phyloP scores from a whole-genome alignment of 345 rosid genomes.

The Citrus medica region DNA sequence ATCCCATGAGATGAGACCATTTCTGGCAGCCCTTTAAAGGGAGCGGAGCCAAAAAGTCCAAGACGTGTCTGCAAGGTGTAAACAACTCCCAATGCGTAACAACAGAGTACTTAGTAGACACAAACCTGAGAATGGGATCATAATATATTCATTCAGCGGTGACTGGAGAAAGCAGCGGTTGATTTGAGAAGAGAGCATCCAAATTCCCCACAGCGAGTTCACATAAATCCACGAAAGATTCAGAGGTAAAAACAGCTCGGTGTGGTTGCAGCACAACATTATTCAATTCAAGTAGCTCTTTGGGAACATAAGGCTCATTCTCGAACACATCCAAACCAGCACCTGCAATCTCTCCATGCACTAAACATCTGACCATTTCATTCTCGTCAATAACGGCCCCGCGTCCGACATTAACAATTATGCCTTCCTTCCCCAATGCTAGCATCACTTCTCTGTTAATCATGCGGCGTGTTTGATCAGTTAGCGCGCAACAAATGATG shows the following conservation, averaged over 20 bases:
- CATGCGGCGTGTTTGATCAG: slow-evolving; percentile 36
- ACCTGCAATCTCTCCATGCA: slow-evolving; percentile 45
- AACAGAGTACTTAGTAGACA: too few species aligned
- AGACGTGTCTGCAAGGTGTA: too few species aligned
- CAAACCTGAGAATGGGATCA: too few species aligned
- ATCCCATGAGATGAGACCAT: too few species aligned
- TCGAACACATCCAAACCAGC: slow-evolving; percentile 66
- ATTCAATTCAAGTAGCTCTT: slow-evolving; percentile 33
- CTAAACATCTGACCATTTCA: slow-evolving; percentile 41
- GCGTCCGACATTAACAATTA: slow-evolving; percentile 44
- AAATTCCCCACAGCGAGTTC: slow-evolving; percentile 41
- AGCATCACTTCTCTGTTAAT: slow-evolving; percentile 38
- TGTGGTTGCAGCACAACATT: slow-evolving; percentile 53
- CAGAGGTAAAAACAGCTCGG: slow-evolving; percentile 34
- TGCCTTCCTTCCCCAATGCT: slow-evolving; percentile 42
- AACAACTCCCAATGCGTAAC: too few species aligned
- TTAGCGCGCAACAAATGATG: slow-evolving; percentile 37
- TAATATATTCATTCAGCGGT: too few species aligned
- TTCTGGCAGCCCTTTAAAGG: too few species aligned
- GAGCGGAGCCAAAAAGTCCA: too few species aligned
- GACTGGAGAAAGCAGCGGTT: slow-evolving; percentile 10
- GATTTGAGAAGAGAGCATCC: slow-evolving; percentile 48
- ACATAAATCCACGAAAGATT: slow-evolving; percentile 28
- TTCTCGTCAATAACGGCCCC: slow-evolving; percentile 48
- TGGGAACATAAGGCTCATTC: slow-evolving; percentile 49